Conservation (phyloP, 805 yeast species). For the Candida chilensis region DNA sequence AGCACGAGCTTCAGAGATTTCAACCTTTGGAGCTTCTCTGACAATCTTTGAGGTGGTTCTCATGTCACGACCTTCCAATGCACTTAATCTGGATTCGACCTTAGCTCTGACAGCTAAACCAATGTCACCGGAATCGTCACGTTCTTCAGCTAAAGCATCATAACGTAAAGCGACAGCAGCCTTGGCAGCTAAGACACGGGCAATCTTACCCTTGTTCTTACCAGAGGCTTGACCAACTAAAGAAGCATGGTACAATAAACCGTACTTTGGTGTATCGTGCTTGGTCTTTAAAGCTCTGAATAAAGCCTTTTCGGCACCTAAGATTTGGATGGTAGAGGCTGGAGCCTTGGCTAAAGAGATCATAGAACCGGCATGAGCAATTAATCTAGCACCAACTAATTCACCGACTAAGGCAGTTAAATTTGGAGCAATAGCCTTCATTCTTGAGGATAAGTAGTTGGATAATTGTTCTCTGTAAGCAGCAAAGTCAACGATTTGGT, state of each 20-base stretch:
- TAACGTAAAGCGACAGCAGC: constrained; percentile 95
- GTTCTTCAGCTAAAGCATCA: constrained; percentile 94
- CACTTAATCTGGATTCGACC: constrained; percentile 90
- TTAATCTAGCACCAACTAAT: constrained; percentile 95
- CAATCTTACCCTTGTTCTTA: constrained; percentile 97
- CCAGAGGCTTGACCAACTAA: constrained; percentile 97
- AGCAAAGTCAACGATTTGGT: constrained; percentile 92
- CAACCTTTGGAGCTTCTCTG: constrained; percentile 80
- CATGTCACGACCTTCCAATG: constrained; percentile 93
- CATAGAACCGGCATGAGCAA: constrained; percentile 94
- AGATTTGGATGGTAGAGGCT: constrained; percentile 95
- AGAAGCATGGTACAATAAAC: constrained; percentile 93
- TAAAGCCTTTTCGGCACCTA: constrained; percentile 98
- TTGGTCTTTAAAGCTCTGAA: constrained; percentile 98
- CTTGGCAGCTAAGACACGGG: constrained; percentile 97
- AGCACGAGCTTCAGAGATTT: constrained; percentile 73
- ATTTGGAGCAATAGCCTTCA: constrained; percentile 99
- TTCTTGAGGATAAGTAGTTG: constrained; percentile 83
- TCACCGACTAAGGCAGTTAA: constrained; percentile 94
- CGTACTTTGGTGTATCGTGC: constrained; percentile 98
- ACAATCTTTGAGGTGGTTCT: constrained; percentile 81
- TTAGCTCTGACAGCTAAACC: constrained; percentile 88
- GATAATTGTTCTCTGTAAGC: constrained; percentile 95
- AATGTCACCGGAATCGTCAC: constrained; percentile 91
- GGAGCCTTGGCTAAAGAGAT: constrained; percentile 96